A percentile compares a stretch with the other conserved stretches of the same genome.
Conservation (phyloP, 768 basidiomycete genomes). For the Cystobasidium ongulense region DNA sequence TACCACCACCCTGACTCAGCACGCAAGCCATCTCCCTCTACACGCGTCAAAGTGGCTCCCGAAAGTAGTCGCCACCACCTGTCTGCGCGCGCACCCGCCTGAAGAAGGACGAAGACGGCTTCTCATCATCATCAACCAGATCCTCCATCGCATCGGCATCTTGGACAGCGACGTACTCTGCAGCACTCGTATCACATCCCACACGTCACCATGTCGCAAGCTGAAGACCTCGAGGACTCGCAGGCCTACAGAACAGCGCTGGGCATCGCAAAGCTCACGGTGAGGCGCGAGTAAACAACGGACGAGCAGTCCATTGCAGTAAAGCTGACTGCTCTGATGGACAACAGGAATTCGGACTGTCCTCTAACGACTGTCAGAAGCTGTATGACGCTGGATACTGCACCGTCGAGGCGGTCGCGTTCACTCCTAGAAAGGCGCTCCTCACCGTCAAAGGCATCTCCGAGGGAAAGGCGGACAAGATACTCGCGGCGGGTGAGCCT, state of each 20-base stretch:
- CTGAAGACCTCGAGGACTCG: conserved; percentile 10
- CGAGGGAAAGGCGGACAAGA: conserved; percentile 95
- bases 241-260: conserved; percentile 23
- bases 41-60: not conserved
- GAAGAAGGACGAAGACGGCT: not conserved
- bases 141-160: not conserved
- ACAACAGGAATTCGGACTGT: conserved; percentile 73
- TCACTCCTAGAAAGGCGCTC: conserved; percentile 84
- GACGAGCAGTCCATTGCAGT: not conserved
- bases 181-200: not conserved
- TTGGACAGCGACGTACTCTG: not conserved
- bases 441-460: conserved; percentile 91
- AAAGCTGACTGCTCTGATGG: not conserved
- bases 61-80: conserved; percentile 1
- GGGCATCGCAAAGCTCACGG: conserved; percentile 25
- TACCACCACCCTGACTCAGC: not conserved
- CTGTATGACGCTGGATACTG: conserved; percentile 81
- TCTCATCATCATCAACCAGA: too few relatives aligned
- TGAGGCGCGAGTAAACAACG: conserved; percentile 2
- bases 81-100: not conserved
- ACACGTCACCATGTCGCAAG: conserved; percentile 26
- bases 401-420: conserved; percentile 87
- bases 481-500: conserved; percentile 70
- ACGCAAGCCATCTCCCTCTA: not conserved
- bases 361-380: conserved; percentile 87